Base-by-base conservation (phyloP, 441 rosid species). In the California macrophylla region DNA sequence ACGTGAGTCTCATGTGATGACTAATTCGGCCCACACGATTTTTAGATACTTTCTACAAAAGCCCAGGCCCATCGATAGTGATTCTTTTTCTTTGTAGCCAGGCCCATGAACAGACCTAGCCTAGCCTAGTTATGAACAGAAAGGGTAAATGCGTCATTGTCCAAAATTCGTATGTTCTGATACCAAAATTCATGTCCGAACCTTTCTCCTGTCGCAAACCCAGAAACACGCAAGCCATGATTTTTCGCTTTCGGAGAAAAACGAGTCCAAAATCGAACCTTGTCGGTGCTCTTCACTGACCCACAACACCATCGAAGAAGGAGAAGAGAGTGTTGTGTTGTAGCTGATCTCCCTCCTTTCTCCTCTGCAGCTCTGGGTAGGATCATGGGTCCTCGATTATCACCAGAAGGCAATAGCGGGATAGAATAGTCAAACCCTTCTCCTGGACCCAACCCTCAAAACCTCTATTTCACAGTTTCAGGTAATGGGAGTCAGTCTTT, bases 351-450 rank as follows among this genome's bases (percentile, higher is more conserved):
- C 58, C 18, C 58, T 50, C 58, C 18, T 24, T 50, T 47, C 58
- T 47, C 56, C 28, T 56, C 29, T 58, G 8, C 28, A 54, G 62
- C 63, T 58, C 63, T 58, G 62, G 28, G 23, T 54, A 29, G 23
- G 63, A 21, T 65, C 6, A 34, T 65, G 34, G 38, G 38, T 63
- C 66, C 4, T 12, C n/a, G 36, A 24, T 1, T 18, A 16, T 10
- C 38, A 29, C 6, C 36, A 29, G 21, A 66, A 16, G 10, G n/a
- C 20, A 38, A 45, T 12, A 34, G 8, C 10, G 47, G 15, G 2
- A 25, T 18, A 25, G 23, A 50, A 67, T 32, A 66, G 15, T 23
- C 24, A 65, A 66, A 66, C 68, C 68, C 68, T 12, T 24, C 52
- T 66, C 38, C 5, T 6, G 20, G 34, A 66, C 50, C 16, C 36